phyloP scores from a whole-genome alignment of 768 basidiomycete genomes.

The Panus rudis region DNA sequence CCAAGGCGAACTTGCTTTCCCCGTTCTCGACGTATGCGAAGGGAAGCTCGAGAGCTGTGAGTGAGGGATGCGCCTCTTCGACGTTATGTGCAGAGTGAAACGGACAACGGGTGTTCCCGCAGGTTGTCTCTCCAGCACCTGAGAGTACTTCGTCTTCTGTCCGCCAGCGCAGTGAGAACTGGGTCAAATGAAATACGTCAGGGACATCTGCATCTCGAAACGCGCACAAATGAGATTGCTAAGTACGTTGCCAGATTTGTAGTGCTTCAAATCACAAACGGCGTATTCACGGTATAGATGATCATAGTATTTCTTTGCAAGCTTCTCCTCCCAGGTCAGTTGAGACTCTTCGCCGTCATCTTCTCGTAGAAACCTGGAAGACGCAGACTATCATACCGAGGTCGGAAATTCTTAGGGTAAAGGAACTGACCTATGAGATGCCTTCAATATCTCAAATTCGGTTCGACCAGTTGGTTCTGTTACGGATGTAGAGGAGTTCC shows the following conservation, averaged over 20 bases:
- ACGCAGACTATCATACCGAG: constrained; percentile 1
- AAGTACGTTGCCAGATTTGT: constrained; percentile 82
- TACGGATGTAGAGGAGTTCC: constrained; percentile 24
- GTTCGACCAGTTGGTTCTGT: constrained; percentile 17
- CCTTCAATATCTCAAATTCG: constrained; percentile 74
- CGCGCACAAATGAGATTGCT: background rate
- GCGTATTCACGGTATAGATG: constrained; percentile 90
- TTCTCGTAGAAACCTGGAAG: constrained; percentile 67
- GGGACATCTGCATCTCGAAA: background rate
- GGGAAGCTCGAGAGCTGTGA: constrained; percentile 82
- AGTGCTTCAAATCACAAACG: constrained; percentile 91
- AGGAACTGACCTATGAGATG: constrained; percentile 52
- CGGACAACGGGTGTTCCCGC: constrained; percentile 82
- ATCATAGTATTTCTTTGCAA: constrained; percentile 85
- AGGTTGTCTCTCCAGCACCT: constrained; percentile 80
- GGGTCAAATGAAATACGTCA: background rate
- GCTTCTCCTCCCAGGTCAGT: constrained; percentile 71
- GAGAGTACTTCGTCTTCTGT: constrained; percentile 86
- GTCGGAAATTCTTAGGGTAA: background rate
- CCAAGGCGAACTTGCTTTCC: constrained; percentile 69
- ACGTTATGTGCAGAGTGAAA: constrained; percentile 34
- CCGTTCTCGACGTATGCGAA: constrained; percentile 84
- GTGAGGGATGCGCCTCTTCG: constrained; percentile 18
- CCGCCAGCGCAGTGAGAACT: constrained; percentile 92
- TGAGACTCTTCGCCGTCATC: constrained; percentile 34